A percentile compares a stretch with the other conserved stretches of the same genome.
These are phyloP conservation scores for Passiflora organensis DNA, from an alignment of 345 rosid genomes.

Conservation along the genomic window DNA sequence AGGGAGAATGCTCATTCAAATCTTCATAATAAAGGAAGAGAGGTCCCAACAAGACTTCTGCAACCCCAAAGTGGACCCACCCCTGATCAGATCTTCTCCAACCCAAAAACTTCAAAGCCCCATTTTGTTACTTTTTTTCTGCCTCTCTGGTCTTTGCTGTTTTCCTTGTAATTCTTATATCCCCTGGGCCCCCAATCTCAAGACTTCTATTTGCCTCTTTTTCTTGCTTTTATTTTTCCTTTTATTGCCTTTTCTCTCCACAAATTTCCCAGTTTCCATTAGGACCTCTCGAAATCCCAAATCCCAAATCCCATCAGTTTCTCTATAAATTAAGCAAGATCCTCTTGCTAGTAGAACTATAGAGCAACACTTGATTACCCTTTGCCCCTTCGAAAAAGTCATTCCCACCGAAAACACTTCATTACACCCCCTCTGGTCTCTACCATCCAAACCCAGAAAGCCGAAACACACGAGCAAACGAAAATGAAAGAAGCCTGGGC, in stretches of 20 bases:
- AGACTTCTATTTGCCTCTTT: slow-evolving; percentile 7
- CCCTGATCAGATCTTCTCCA: slow-evolving; percentile 21
- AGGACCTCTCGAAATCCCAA: not conserved
- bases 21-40: slow-evolving; percentile 12
- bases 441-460: not conserved
- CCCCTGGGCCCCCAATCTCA: not conserved
- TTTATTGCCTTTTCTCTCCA: not conserved
- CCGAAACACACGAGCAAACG: not conserved
- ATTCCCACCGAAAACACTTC: too few species aligned
- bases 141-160: too few species aligned
- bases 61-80: slow-evolving; percentile 19
- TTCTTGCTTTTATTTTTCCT: slow-evolving; percentile 14
- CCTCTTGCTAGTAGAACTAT: not conserved
- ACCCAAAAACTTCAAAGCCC: slow-evolving; percentile 20
- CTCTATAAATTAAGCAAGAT: slow-evolving; percentile 9
- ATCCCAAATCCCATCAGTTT: slow-evolving; percentile 5
- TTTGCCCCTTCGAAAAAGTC: slow-evolving; percentile 9
- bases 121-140: slow-evolving; percentile 14
- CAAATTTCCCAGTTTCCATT: slow-evolving; percentile 6
- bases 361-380: not conserved
- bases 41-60: slow-evolving; percentile 26
- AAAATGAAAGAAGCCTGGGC: slow-evolving; percentile 79
- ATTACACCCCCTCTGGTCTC: not conserved
- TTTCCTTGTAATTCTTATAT: slow-evolving; percentile 22
- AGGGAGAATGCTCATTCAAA: slow-evolving; percentile 5